phyloP scores from a whole-genome alignment of 192 early-diverging fungal genomes.

The Coemansia umbellata region DNA sequence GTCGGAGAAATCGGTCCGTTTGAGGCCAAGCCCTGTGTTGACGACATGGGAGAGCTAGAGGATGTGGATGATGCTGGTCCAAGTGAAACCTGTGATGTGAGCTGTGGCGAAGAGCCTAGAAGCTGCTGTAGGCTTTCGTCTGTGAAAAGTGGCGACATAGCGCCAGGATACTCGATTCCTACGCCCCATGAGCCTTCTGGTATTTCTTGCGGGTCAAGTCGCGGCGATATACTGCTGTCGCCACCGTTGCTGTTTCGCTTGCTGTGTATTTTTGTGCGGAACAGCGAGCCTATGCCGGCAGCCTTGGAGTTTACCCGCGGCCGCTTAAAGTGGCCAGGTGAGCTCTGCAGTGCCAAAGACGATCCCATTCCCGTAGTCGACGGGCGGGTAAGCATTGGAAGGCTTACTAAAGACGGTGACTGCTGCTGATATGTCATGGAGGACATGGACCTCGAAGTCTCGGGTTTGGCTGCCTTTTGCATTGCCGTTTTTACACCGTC shows the following conservation, averaged over 20 bases:
- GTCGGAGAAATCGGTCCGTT: conserved; percentile 10
- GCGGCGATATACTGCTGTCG: conserved; percentile 28
- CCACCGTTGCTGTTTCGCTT: conserved; percentile 39
- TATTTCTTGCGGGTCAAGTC: conserved; percentile 19
- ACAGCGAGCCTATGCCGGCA: conserved; percentile 34
- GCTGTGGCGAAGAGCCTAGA: conserved; percentile 34
- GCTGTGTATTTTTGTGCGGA: conserved; percentile 31
- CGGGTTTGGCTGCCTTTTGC: conserved; percentile 36
- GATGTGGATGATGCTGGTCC: conserved; percentile 8
- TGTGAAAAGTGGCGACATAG: conserved; percentile 38
- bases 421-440: conserved; percentile 44
- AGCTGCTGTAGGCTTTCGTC: conserved; percentile 49
- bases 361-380: conserved; percentile 29
- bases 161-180: conserved; percentile 33
- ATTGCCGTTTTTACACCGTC: too few species aligned
- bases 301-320: conserved; percentile 43
- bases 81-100: conserved; percentile 3
- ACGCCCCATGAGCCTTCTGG: conserved; percentile 19
- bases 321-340: conserved; percentile 14
- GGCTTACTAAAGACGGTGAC: conserved; percentile 45
- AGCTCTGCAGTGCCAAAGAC: conserved; percentile 24
- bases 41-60: conserved; percentile 1
- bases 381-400: conserved; percentile 47
- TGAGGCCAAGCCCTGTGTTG: neutral
- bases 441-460: conserved; percentile 42